Base-by-base conservation (phyloP, 352 stramenopile species). In the Phytophthora rubi region DNA sequence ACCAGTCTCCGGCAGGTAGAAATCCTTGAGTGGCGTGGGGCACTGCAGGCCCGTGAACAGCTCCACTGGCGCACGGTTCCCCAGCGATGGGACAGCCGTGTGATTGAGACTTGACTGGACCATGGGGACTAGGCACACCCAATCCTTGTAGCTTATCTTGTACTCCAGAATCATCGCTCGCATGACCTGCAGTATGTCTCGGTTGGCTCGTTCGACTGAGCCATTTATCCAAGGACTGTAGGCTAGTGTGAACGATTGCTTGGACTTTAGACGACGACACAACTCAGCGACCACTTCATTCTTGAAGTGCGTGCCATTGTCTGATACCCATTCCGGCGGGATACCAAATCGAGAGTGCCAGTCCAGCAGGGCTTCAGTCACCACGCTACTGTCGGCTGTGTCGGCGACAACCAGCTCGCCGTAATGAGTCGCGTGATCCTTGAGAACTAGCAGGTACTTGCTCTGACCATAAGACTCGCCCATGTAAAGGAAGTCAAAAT, bases 161-260 rank as follows among this genome's bases (percentile, higher is more conserved):
- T 70, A 74, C 49, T 76, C 59, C 0, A 68, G 35, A 16, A 76
- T 59, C 55, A 79, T 62, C 4, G 66, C 55, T 10, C 60, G 18
- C 1, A 80, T 8, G 1, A 79, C 73, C 68, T 85, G 71, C 4
- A 85, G 23, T 10, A 74, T 60, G 39, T 80, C 70, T 6, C 61
- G 56, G 6, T 81, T 82, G 23, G 73, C 51, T 0, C 75, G 52
- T 18, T 77, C 71, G 0, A 81, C 55, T 2, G 71, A 71, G 6
- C 66, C 73, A 49, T 79, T 81, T 1, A 73, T 62, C 68, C 75
- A 85, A 10, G 75, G 75, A 33, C 62, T 67, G 53, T 77, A 80
- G 1, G 66, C 64, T 9, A 68, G 32, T 10, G 57, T 70, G 44
- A 84, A 76, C 6, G 60, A 44, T 45, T 79, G 76, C 13, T 72